A percentile compares a stretch with the other conserved stretches of the same genome.
Evolutionary conservation across 2,329 filamentous ascomycete genomes (phyloP).

Genomic region (Cytospora piceicola): DNA sequence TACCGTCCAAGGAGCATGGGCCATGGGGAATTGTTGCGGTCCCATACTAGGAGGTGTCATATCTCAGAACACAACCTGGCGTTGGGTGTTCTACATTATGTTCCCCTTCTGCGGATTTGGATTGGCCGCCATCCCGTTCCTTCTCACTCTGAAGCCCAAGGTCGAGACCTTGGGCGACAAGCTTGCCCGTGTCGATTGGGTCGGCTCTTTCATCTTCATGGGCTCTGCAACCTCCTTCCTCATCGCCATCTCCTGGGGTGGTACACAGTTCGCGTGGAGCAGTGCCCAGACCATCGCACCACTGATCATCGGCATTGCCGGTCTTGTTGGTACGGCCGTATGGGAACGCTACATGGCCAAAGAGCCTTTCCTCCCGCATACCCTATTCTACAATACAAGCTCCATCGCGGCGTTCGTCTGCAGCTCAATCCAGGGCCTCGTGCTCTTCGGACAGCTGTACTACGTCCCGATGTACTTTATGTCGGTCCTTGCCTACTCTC

Average conservation of each 20-base stretch:
- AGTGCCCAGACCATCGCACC: conserved; percentile 46
- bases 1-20: conserved; percentile 44
- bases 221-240: conserved; percentile 49
- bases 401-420: conserved; percentile 40
- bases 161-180: conserved; percentile 41
- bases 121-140: conserved; percentile 45
- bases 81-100: conserved; percentile 55
- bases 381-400: conserved; percentile 38
- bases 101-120: conserved; percentile 48
- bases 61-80: conserved; percentile 45
- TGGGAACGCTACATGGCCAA: conserved; percentile 43
- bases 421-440: conserved; percentile 40
- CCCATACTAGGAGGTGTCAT: conserved; percentile 46
- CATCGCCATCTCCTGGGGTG: conserved; percentile 52
- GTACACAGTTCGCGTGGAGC: conserved; percentile 48
- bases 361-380: conserved; percentile 40
- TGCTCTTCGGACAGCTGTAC: conserved; percentile 41
- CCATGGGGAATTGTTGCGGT: conserved; percentile 46
- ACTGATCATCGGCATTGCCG: conserved; percentile 47
- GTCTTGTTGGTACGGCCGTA: conserved; percentile 42
- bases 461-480: conserved; percentile 46
- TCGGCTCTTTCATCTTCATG: conserved; percentile 51
- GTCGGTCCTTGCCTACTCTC: conserved; percentile 39
- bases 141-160: conserved; percentile 46
- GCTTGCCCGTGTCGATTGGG: conserved; percentile 48